These are phyloP conservation scores for Boletus sensibilis DNA, from an alignment of 768 basidiomycete species.

Conservation along the genomic window DNA sequence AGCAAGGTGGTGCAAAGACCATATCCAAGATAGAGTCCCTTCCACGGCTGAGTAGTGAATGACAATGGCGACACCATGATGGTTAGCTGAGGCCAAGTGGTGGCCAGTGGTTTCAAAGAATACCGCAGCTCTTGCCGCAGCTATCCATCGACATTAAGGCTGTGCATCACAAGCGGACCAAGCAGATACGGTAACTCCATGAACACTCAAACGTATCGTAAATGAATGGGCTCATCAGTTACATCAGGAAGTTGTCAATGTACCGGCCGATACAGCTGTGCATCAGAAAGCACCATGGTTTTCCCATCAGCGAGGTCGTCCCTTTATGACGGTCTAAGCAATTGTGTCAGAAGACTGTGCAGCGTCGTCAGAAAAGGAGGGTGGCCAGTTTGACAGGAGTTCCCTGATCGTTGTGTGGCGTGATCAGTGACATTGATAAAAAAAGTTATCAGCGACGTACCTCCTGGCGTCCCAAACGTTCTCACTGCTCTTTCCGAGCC, in stretches of 20 bases:
- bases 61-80: conserved; percentile 10
- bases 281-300: not conserved
- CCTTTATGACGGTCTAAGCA: conserved; percentile 6
- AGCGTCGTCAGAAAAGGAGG: conserved; percentile 20
- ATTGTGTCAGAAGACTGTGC: conserved; percentile 25
- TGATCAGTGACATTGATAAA: conserved; percentile 1
- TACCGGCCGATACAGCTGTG: not conserved
- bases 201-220: too few species aligned
- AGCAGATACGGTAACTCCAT: not conserved
- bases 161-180: not conserved
- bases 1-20: conserved; percentile 41
- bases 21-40: conserved; percentile 47
- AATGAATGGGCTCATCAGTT: not conserved
- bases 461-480: conserved; percentile 89
- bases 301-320: not conserved
- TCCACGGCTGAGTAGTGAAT: conserved; percentile 43
- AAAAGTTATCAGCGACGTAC: conserved; percentile 47
- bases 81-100: not conserved
- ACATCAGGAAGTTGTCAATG: not conserved
- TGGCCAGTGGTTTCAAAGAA: not conserved
- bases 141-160: not conserved
- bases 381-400: conserved; percentile 29
- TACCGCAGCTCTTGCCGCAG: too few species aligned
- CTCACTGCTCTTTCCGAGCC: conserved; percentile 82
- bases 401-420: conserved; percentile 14